A percentile compares a stretch with the other conserved stretches of the same genome.
phyloP scores from a whole-genome alignment of 2,329 filamentous ascomycete genomes.

The Ophiostoma sp. region DNA sequence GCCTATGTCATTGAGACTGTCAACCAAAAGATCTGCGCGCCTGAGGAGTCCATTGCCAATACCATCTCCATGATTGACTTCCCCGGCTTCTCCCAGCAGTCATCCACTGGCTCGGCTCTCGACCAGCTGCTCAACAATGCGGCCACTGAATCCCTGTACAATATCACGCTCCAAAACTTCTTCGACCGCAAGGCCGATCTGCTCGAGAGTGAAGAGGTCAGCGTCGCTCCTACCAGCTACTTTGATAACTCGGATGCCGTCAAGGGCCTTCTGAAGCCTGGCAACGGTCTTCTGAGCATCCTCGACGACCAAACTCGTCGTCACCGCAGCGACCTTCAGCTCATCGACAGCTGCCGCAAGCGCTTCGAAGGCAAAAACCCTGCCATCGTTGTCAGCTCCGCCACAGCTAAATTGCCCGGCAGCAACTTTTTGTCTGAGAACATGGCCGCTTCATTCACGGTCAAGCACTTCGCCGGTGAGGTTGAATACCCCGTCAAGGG shows the following conservation, averaged over 20 bases:
- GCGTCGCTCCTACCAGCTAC: slow-evolving; percentile 85
- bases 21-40: slow-evolving; percentile 81
- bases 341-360: slow-evolving; percentile 84
- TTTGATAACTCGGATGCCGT: slow-evolving; percentile 97
- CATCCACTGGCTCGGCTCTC: slow-evolving; percentile 74
- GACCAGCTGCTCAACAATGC: slow-evolving; percentile 95
- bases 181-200: slow-evolving; percentile 92
- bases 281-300: slow-evolving; percentile 89
- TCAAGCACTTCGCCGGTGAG: slow-evolving; percentile 93
- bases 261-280: slow-evolving; percentile 81
- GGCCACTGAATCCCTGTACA: slow-evolving; percentile 85
- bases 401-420: slow-evolving; percentile 71
- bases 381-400: slow-evolving; percentile 71
- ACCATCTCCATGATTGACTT: slow-evolving; percentile 95
- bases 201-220: slow-evolving; percentile 89
- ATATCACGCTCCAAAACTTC: slow-evolving; percentile 89
- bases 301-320: slow-evolving; percentile 92
- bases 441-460: slow-evolving; percentile 72
- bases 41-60: slow-evolving; percentile 84
- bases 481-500: slow-evolving; percentile 88
- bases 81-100: slow-evolving; percentile 83
- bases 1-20: slow-evolving; percentile 90
- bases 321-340: slow-evolving; percentile 79
- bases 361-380: slow-evolving; percentile 93
- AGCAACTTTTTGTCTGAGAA: slow-evolving; percentile 88